A percentile compares a stretch with the other conserved stretches of the same genome.
These are phyloP conservation scores for Cladosporium sp. DNA, from an alignment of 2,329 filamentous ascomycete species.

Conservation along the genomic window DNA sequence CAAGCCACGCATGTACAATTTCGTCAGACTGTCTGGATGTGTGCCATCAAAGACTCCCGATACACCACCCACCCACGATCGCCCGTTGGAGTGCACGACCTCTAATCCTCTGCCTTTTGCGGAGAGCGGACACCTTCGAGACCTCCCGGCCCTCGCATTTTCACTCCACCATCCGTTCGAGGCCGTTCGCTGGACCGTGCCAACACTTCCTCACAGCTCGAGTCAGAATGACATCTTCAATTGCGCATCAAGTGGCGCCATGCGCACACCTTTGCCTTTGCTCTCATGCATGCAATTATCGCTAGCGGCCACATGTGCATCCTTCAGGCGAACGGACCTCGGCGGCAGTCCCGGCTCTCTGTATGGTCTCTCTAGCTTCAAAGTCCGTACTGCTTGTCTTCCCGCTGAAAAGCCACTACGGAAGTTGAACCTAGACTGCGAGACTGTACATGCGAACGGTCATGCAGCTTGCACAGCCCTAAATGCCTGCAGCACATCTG, in stretches of 20 bases:
- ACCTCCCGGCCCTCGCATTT: constrained; percentile 1
- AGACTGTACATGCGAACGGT: neutral
- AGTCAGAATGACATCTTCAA: constrained; percentile 15
- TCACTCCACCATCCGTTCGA: constrained; percentile 1
- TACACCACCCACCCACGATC: neutral
- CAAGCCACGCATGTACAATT: neutral
- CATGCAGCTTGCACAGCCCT: neutral
- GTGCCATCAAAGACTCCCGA: neutral
- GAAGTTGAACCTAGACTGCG: neutral
- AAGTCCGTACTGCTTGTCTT: neutral
- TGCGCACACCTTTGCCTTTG: neutral
- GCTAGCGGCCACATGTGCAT: constrained; percentile 7
- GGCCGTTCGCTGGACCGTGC: neutral
- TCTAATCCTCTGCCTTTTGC: neutral
- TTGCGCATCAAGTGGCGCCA: neutral
- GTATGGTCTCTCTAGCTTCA: neutral
- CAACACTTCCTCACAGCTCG: neutral
- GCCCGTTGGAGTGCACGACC: constrained; percentile 1
- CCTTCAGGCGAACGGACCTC: neutral
- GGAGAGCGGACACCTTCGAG: neutral
- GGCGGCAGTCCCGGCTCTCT: neutral
- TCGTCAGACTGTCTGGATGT: constrained; percentile 4
- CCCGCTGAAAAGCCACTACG: neutral
- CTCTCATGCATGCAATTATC: neutral
- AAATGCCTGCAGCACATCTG: neutral